Base-by-base conservation (phyloP, 2,329 filamentous ascomycete genomes). In the Fusarium sarcochroum region DNA sequence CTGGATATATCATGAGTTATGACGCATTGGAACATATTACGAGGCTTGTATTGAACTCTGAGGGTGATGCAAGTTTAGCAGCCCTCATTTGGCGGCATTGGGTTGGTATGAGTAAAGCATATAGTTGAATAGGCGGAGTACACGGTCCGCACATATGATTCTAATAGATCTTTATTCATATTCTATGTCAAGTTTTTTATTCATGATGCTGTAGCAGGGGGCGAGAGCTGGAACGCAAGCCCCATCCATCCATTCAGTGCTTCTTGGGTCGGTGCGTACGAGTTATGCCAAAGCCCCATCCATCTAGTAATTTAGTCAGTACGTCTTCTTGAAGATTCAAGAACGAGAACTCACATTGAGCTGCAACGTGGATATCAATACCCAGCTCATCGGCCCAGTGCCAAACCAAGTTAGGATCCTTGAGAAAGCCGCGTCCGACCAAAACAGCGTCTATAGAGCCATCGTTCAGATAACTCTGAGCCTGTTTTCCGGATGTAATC, bases 321-420 rank as follows among this genome's bases (percentile, higher is more conserved):
- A 45, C 11, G 9, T 2, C 13, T 6, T 38, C 40, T 37, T 8
- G 20, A n/a, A 14, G 18, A 2, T 37, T 1, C 5, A 2, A 8
- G 15, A n/a, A 2, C 15, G 1, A 14, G 20, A 10, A 55, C 72
- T 69, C 63, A 74, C 72, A 77, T 64, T 77, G 75, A 41, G 70
- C 81, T 1, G 85, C 80, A 53, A 84, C 77, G 27, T 81, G 77
- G 23, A 87, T 81, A 23, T 81, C 75, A 3, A 82, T 74, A 2
- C 79, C 78, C 21, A 88, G 71, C 42, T 88, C 86, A 37, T 86
- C 83, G 3, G 85, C 86, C 79, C 82, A 87, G 6, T 75, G 67
- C 79, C 82, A 85, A 1, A 87, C 85, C 40, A 88, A 69, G 4
- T 83, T 84, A 0, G 87, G 85, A 66, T 87, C 84, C 74, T 85